phyloP scores from a whole-genome alignment of 352 stramenopile genomes.

The Pelagophyceae sp. region DNA sequence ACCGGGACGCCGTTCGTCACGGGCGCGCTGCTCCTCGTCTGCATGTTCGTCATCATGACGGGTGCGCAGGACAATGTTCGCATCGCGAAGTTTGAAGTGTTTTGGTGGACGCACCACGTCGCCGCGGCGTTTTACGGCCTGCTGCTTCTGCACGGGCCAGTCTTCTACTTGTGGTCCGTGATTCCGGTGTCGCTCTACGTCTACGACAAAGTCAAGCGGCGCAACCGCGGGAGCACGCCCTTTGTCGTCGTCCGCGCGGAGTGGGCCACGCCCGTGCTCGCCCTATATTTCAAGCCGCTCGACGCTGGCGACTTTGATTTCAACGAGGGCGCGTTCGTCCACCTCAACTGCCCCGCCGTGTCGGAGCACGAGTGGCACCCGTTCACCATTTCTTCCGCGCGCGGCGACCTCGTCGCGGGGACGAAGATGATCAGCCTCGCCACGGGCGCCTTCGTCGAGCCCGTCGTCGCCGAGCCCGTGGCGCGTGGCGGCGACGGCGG shows the following conservation, averaged over 20 bases:
- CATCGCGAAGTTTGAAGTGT: slow-evolving; percentile 38
- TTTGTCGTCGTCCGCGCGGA: slow-evolving; percentile 36
- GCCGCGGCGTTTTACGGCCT: slow-evolving; percentile 36
- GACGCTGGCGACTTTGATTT: slow-evolving; percentile 37
- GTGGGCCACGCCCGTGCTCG: slow-evolving; percentile 39
- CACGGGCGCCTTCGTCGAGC: slow-evolving; percentile 19
- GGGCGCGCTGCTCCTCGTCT: slow-evolving; percentile 33
- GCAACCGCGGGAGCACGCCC: slow-evolving; percentile 26
- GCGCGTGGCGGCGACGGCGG: neutral
- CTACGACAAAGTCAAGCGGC: slow-evolving; percentile 30
- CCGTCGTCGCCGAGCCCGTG: too few relatives aligned
- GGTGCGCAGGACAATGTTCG: slow-evolving; percentile 31
- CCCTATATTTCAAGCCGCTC: slow-evolving; percentile 34
- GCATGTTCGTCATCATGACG: slow-evolving; percentile 42
- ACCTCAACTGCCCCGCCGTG: slow-evolving; percentile 37
- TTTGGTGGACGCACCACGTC: slow-evolving; percentile 35
- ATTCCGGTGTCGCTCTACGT: slow-evolving; percentile 35
- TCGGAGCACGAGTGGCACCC: slow-evolving; percentile 41
- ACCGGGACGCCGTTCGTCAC: slow-evolving; percentile 33
- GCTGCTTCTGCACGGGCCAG: slow-evolving; percentile 37
- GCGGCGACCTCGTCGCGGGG: slow-evolving; percentile 31
- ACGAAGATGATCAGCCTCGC: slow-evolving; percentile 24
- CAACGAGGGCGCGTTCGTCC: slow-evolving; percentile 43
- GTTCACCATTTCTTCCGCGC: slow-evolving; percentile 41
- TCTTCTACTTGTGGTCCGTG: slow-evolving; percentile 32